These are phyloP conservation scores for Naganishia randhawae DNA, from an alignment of 768 basidiomycete species.

Conservation along the genomic window DNA sequence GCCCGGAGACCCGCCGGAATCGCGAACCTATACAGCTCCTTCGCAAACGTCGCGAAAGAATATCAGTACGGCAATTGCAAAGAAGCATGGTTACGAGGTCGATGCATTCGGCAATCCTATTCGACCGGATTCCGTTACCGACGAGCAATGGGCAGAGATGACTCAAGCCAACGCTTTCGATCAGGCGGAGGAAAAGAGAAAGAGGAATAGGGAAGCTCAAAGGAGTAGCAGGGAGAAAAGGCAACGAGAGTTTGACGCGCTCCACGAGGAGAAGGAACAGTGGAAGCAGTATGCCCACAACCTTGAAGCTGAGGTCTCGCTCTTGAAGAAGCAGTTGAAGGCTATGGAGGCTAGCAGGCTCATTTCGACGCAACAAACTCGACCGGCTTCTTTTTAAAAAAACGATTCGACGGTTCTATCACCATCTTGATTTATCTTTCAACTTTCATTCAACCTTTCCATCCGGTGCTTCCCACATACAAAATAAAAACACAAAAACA, in stretches of 20 bases:
- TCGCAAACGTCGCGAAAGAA: slow-evolving; percentile 16
- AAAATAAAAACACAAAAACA: too few relatives aligned
- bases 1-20: slow-evolving; percentile 13
- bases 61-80: slow-evolving; percentile 13
- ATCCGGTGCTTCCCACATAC: background rate
- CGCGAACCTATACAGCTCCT: slow-evolving; percentile 19
- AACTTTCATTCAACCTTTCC: background rate
- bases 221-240: slow-evolving; percentile 13
- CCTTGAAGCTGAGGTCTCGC: background rate
- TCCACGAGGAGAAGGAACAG: background rate
- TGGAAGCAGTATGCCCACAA: background rate
- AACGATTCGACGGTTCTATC: background rate
- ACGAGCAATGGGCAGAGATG: slow-evolving; percentile 18
- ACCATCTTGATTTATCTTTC: background rate
- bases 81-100: slow-evolving; percentile 10
- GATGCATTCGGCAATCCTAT: slow-evolving; percentile 13
- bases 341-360: background rate
- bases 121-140: slow-evolving; percentile 7
- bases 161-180: background rate
- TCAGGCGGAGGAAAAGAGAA: slow-evolving; percentile 14
- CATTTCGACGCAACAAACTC: background rate
- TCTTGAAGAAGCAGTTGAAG: background rate
- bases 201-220: slow-evolving; percentile 17
- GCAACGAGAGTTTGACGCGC: slow-evolving; percentile 9
- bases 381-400: background rate